These are phyloP conservation scores for Seiridium unicorne DNA, from an alignment of 2,329 filamentous ascomycete genomes.

Conservation along the genomic window DNA sequence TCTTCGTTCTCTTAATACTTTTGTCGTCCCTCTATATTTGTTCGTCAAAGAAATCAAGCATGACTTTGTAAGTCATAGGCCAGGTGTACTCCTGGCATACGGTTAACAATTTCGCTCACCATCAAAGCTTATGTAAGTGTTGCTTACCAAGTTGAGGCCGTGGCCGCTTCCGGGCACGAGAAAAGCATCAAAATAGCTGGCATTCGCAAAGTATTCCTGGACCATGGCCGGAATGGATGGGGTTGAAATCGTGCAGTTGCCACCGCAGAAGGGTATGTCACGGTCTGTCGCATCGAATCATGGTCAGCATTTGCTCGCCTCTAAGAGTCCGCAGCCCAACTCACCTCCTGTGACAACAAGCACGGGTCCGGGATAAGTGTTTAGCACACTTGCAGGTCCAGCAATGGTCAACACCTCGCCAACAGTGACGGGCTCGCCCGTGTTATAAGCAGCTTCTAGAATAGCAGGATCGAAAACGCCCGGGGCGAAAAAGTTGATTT, in stretches of 20 bases:
- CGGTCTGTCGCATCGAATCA: constrained; percentile 26
- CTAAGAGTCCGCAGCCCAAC: constrained; percentile 7
- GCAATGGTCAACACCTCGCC: constrained; percentile 59
- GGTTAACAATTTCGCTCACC: background rate
- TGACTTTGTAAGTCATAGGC: constrained; percentile 28
- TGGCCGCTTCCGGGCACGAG: constrained; percentile 52
- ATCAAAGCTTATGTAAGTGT: background rate
- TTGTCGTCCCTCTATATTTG: constrained; percentile 6
- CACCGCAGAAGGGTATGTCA: constrained; percentile 59
- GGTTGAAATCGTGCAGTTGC: constrained; percentile 49
- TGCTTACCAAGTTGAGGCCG: constrained; percentile 43
- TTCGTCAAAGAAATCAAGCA: constrained; percentile 33
- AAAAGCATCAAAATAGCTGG: constrained; percentile 48
- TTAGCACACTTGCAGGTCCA: constrained; percentile 26
- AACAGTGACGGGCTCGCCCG: constrained; percentile 52
- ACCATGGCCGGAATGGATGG: constrained; percentile 41
- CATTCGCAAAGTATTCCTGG: constrained; percentile 38
- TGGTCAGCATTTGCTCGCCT: background rate
- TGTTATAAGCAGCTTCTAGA: constrained; percentile 40
- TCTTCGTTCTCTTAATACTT: background rate
- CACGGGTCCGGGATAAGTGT: constrained; percentile 49
- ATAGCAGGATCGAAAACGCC: constrained; percentile 53
- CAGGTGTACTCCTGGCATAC: constrained; percentile 24
- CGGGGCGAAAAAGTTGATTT: constrained; percentile 51
- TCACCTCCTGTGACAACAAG: constrained; percentile 56